phyloP scores from a whole-genome alignment of 169 alveolate genomes.

The Eimeria acervulina region DNA sequence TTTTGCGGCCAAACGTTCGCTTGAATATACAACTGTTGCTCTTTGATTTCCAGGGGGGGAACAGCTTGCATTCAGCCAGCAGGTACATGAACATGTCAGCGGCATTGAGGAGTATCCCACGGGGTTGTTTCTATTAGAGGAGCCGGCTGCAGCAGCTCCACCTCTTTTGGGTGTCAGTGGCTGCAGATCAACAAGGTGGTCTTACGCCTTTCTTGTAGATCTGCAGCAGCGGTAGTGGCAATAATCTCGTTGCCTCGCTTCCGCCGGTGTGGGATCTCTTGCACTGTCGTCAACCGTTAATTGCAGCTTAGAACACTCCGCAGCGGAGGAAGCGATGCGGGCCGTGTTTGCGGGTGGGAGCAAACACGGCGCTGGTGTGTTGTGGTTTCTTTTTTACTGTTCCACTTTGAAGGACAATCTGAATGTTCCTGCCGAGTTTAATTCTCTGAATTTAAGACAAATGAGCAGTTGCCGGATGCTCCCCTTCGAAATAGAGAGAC shows the following conservation, averaged over 20 bases:
- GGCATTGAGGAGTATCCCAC: not conserved
- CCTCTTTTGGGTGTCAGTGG: not conserved
- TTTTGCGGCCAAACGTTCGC: not conserved
- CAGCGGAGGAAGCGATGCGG: not conserved
- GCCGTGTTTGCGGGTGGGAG: not conserved
- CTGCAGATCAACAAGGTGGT: not conserved
- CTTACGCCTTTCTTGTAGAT: not conserved
- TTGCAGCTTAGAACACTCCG: not conserved
- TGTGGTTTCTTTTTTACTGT: not conserved
- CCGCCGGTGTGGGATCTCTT: not conserved
- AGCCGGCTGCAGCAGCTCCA: not conserved
- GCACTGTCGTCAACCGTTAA: not conserved
- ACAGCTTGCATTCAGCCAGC: not conserved
- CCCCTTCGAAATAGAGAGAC: not conserved
- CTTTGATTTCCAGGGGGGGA: not conserved
- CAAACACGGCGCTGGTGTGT: too few species aligned
- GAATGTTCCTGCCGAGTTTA: not conserved
- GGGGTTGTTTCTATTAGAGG: not conserved
- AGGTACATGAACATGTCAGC: not conserved
- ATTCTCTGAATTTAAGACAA: not conserved
- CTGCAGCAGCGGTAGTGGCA: not conserved
- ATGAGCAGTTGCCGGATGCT: not conserved
- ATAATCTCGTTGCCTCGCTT: not conserved
- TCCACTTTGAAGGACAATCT: not conserved
- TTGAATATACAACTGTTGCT: not conserved